A percentile compares a stretch with the other conserved stretches of the same genome.
Evolutionary conservation across 1,284 basidiomycete genomes (phyloP).

Genomic region (Vanrija sp.): DNA sequence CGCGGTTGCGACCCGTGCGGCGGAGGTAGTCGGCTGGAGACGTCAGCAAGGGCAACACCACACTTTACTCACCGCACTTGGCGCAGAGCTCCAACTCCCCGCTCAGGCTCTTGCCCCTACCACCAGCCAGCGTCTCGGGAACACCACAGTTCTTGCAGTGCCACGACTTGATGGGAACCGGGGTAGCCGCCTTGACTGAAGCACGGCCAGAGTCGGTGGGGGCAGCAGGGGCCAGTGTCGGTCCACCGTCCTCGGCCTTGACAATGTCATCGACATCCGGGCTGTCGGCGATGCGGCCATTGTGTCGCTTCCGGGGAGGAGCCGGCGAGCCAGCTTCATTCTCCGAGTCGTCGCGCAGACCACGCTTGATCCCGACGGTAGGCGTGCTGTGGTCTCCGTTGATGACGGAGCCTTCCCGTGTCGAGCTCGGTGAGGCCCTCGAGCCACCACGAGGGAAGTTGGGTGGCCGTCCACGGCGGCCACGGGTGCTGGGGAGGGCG

Average conservation of each 20-base stretch:
- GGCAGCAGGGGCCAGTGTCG: not conserved
- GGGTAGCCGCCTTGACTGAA: not conserved
- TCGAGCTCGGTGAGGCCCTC: slow-evolving; percentile 27
- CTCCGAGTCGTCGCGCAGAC: slow-evolving; percentile 28
- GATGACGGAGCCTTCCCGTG: slow-evolving; percentile 26
- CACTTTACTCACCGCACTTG: slow-evolving; percentile 67
- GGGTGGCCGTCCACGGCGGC: slow-evolving; percentile 1
- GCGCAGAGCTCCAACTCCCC: slow-evolving; percentile 86
- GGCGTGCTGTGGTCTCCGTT: slow-evolving; percentile 21
- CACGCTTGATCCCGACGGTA: slow-evolving; percentile 21
- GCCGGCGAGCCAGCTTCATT: slow-evolving; percentile 12
- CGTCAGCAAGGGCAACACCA: not conserved
- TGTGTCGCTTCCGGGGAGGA: slow-evolving; percentile 24
- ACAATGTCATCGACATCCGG: slow-evolving; percentile 18
- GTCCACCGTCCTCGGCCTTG: slow-evolving; percentile 6
- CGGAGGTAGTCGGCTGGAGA: slow-evolving; percentile 17
- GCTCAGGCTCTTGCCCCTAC: slow-evolving; percentile 73
- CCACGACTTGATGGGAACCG: slow-evolving; percentile 60
- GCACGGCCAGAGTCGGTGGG: not conserved
- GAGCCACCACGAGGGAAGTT: slow-evolving; percentile 12
- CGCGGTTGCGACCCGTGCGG: slow-evolving; percentile 19
- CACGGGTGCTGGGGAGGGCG: slow-evolving; percentile 19
- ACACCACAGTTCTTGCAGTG: slow-evolving; percentile 89
- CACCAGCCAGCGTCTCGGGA: slow-evolving; percentile 76
- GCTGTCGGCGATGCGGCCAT: slow-evolving; percentile 17